These are phyloP conservation scores for Lepidium didymum DNA, from an alignment of 345 rosid genomes.

Conservation along the genomic window DNA sequence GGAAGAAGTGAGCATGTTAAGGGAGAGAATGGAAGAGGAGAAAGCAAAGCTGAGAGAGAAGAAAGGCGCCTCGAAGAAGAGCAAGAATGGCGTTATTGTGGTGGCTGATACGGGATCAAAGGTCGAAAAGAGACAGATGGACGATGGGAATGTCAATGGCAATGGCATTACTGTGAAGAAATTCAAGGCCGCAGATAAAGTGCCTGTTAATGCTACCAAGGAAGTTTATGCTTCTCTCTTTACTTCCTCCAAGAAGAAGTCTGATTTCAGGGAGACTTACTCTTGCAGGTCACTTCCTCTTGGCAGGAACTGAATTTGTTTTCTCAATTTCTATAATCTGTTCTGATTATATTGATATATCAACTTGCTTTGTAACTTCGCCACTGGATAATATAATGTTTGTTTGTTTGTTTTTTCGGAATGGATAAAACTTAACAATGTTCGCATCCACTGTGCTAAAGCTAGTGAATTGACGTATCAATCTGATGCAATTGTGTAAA, in stretches of 20 bases:
- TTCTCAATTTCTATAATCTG: not conserved
- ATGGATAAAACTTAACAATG: not conserved
- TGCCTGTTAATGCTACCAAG: constrained; percentile 75
- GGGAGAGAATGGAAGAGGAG: constrained; percentile 72
- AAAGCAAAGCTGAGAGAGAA: constrained; percentile 48
- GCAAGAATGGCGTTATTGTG: constrained; percentile 32
- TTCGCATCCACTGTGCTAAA: not conserved
- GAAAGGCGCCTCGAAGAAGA: constrained; percentile 45
- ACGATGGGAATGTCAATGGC: constrained; percentile 39
- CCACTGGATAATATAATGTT: not conserved
- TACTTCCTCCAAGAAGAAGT: constrained; percentile 73
- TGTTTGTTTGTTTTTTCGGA: not conserved
- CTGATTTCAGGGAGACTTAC: constrained; percentile 69
- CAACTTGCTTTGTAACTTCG: not conserved
- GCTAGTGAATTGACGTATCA: not conserved
- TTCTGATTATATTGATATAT: not conserved
- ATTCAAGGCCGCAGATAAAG: constrained; percentile 55
- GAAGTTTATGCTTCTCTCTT: constrained; percentile 87
- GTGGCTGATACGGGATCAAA: constrained; percentile 34
- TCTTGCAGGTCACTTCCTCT: constrained; percentile 78
- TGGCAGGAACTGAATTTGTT: constrained; percentile 58
- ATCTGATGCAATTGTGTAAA: not conserved
- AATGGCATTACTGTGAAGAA: constrained; percentile 44
- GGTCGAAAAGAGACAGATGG: constrained; percentile 39
- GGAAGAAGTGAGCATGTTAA: constrained; percentile 60